Conservation (phyloP, 352 stramenopile genomes). For the Halophytophthora polymorphica region DNA sequence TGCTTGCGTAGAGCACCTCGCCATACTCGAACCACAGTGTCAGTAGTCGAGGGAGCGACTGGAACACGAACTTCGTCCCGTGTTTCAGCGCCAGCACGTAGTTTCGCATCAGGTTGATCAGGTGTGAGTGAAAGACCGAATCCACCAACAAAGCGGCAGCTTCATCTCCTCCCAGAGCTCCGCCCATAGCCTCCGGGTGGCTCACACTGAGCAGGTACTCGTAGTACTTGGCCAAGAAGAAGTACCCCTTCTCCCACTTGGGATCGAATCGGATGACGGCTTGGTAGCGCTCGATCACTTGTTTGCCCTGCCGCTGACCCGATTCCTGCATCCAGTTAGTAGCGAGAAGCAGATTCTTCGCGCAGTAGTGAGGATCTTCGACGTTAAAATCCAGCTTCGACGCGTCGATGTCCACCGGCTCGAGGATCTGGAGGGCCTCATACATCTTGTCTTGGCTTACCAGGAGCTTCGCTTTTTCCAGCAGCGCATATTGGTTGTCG, state of each 20-base stretch:
- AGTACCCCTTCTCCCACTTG: conserved; percentile 93
- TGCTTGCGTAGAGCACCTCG: conserved; percentile 53
- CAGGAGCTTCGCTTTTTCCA: conserved; percentile 82
- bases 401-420: conserved; percentile 76
- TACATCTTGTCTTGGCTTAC: conserved; percentile 83
- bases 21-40: conserved; percentile 98
- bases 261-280: conserved; percentile 93
- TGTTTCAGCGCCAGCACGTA: conserved; percentile 88
- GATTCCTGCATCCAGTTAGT: conserved; percentile 97
- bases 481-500: conserved; percentile 63
- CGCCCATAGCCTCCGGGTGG: conserved; percentile 43
- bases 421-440: conserved; percentile 79
- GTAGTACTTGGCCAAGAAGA: conserved; percentile 89
- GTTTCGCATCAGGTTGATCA: conserved; percentile 92
- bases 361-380: conserved; percentile 69
- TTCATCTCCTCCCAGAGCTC: conserved; percentile 38
- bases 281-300: conserved; percentile 94
- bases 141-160: conserved; percentile 43
- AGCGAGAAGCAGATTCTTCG: conserved; percentile 89
- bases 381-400: conserved; percentile 73
- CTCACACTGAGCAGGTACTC: conserved; percentile 86
- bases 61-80: conserved; percentile 96
- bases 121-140: conserved; percentile 51
- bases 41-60: conserved; percentile 95
- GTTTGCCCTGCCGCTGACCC: conserved; percentile 90